A percentile compares a stretch with the other conserved stretches of the same genome.
Evolutionary conservation across 495 filamentous ascomycete genomes (phyloP).

Genomic region (Tuber indicum): DNA sequence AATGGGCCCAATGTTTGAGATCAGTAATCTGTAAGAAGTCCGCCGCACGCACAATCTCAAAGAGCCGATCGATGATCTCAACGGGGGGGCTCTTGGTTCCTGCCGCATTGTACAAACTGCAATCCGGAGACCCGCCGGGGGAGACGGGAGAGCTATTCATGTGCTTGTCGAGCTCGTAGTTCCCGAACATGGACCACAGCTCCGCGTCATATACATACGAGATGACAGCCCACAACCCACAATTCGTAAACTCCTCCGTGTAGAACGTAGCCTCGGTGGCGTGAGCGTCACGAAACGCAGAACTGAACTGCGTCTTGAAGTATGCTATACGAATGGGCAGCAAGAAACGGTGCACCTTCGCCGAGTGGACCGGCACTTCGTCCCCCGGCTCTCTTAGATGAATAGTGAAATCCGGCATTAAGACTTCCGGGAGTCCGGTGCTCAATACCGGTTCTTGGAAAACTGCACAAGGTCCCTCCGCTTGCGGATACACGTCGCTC

Average conservation of each 20-base stretch:
- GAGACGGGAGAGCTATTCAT: conserved; percentile 12
- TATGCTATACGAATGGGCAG: conserved; percentile 27
- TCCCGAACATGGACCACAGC: conserved; percentile 10
- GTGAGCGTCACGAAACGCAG: conserved; percentile 26
- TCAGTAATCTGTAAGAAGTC: conserved; percentile 25
- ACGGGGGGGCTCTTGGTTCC: conserved; percentile 10
- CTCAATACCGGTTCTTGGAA: neutral
- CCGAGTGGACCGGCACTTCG: conserved; percentile 11
- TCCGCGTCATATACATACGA: conserved; percentile 15
- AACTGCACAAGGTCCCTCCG: neutral
- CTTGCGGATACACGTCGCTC: conserved; percentile 17
- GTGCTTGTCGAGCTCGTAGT: conserved; percentile 12
- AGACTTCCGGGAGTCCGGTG: conserved; percentile 10
- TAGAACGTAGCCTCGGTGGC: conserved; percentile 23
- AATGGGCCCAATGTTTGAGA: conserved; percentile 33
- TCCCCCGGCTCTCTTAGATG: conserved; percentile 16
- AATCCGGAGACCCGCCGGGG: conserved; percentile 1
- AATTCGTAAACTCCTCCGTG: conserved; percentile 30
- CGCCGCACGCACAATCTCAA: conserved; percentile 29
- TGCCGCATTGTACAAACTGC: conserved; percentile 9
- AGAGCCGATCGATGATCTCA: conserved; percentile 26
- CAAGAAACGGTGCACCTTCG: conserved; percentile 30
- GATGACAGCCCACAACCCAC: conserved; percentile 22
- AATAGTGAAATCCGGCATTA: conserved; percentile 31
- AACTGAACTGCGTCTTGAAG: conserved; percentile 27